Base-by-base conservation (phyloP, 345 rosid genomes). In the Linum tenue region DNA sequence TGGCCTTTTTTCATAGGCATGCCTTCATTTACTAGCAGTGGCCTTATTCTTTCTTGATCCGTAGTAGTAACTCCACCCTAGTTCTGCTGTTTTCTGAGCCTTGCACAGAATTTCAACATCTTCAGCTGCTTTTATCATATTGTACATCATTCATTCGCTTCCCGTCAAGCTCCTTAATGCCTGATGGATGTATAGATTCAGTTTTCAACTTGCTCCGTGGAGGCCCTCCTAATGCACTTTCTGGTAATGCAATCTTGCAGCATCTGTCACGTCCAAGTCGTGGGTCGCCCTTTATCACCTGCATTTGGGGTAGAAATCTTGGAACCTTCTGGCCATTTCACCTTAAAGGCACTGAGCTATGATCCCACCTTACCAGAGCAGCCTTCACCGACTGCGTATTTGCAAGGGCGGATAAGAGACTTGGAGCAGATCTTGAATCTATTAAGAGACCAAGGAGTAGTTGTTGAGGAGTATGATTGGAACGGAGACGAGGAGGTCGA, bases 221-320 rank as follows among this genome's bases (percentile, higher is more conserved):
- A 44, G 39, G 59, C 62, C 38, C 38, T 14, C 15, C 37, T 64
- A 43, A 69, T 72, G 65, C 66, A 17, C 37, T 42, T 59, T 40
- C 14, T 41, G 65, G 50, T 22, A 0, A 22, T 22, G 73, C 37
- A 10, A 56, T 63, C 11, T 70, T 83, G 82, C 89, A 94, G 99
- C n/a, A 75, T 94, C 38, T 71, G 85, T 5, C 86, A 85, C 61
- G 95, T 90, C 50, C 75, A 81, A 72, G 87, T 78, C 57, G 15
- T 74, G 40, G 99, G 99, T 65, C 80, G 85, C 35, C 79, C 89
- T 2, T 64, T 90, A 53, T 80, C 75, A 39, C 81, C 85, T 55
- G 72, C 81, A 40, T 83, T 94, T 70, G 70, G 72, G 14, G 69
- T 76, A 53, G 79, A 74, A 68, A 73, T 72, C 3, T 64, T 69